These are phyloP conservation scores for Trebouxia sp. DNA, from an alignment of 139 green algal species.

Conservation along the genomic window DNA sequence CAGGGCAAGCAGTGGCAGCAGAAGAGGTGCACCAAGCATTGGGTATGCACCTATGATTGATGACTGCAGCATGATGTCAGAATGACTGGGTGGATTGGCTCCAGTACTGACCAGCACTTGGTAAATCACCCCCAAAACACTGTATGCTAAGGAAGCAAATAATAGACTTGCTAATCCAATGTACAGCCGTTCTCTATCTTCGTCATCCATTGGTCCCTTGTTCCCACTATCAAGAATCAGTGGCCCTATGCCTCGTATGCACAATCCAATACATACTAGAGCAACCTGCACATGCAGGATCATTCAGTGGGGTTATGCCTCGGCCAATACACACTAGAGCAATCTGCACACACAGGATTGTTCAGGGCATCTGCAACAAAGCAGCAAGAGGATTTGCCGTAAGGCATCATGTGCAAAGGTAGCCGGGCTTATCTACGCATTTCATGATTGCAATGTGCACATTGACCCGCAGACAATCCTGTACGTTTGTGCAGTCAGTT, in stretches of 20 bases:
- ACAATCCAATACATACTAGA: slow-evolving; percentile 3
- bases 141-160: slow-evolving; percentile 4
- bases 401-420: too few species aligned
- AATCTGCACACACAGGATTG: too few species aligned
- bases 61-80: slow-evolving; percentile 15
- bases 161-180: slow-evolving; percentile 15
- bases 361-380: too few species aligned
- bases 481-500: too few species aligned
- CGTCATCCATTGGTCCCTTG: not conserved
- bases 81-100: not conserved
- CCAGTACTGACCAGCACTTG: slow-evolving; percentile 4
- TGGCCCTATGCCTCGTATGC: not conserved
- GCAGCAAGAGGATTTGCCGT: too few species aligned
- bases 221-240: not conserved
- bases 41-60: slow-evolving; percentile 23
- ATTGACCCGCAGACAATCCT: too few species aligned
- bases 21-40: too few species aligned
- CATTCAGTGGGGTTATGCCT: too few species aligned
- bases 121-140: slow-evolving; percentile 8
- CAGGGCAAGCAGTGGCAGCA: too few species aligned
- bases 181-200: not conserved
- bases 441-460: too few species aligned
- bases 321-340: too few species aligned
- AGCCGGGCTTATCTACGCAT: too few species aligned
- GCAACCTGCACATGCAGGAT: not conserved